Base-by-base conservation (phyloP, 2,329 filamentous ascomycete species). In the Fusarium sp. region DNA sequence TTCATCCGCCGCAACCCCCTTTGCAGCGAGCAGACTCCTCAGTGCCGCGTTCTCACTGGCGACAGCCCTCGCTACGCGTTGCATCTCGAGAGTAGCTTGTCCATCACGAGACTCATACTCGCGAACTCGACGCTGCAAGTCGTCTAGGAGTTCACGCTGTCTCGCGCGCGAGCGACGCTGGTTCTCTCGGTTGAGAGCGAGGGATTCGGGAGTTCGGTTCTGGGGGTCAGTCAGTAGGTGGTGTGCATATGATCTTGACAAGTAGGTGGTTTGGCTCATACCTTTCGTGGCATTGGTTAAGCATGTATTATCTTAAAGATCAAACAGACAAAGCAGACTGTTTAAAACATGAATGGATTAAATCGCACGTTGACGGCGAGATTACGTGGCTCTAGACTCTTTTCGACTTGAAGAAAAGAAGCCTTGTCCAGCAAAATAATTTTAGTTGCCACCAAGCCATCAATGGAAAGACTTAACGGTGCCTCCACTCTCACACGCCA, bases 111-210 rank as follows among this genome's bases (percentile, higher is more conserved):
- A 75, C 76, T 87, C 84, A 70, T 84, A 84, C 31, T 83, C 83
- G n/a, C 78, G 79, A 10, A 88, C 65, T 7, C 81, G 80, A 11
- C 67, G 75, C 71, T 86, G 85, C 22, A 88, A 79, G 6, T 81
- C 79, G 10, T 82, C 81, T n/a, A 87, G 72, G 33, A 84, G 82
- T 65, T 86, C 84, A 44, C 82, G 83, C 12, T 82, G 83, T 22
- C 86, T 83, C 14, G 83, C 84, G 27, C 86, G 83, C 14, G 82
- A 85, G 6, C 83, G 84, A 38, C 85, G 83, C 77, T 88, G 86
- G 74, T 85, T 87, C 62, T 86, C 81, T 49, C 84, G 83, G 67
- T 79, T 78, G 57, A 78, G 74, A 16, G 75, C 73, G 51, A 78
- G 73, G 17, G 77, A 79, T 60, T 78, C 77, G 12, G 76, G 75